Conservation (phyloP, 2,329 filamentous ascomycete genomes). For the Arachnomyces sp. region DNA sequence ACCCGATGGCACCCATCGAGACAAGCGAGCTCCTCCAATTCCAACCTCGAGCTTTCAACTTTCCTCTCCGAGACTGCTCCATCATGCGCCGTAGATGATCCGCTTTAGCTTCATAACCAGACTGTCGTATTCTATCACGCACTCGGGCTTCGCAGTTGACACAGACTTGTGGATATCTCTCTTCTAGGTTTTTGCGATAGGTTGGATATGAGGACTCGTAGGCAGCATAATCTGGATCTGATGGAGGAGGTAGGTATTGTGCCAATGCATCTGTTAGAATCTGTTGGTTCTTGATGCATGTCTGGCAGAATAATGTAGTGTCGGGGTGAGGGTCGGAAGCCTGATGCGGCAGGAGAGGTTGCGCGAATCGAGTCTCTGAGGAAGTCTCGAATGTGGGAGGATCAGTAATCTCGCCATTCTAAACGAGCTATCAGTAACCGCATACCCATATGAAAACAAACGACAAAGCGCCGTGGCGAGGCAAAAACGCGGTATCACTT, state of each 20-base stretch:
- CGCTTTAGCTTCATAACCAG: slow-evolving; percentile 75
- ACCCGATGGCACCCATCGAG: slow-evolving; percentile 33
- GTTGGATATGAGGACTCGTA: slow-evolving; percentile 61
- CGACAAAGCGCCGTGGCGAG: not conserved
- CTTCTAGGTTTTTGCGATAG: slow-evolving; percentile 66
- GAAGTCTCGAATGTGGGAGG: slow-evolving; percentile 59
- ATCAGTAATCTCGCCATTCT: slow-evolving; percentile 86
- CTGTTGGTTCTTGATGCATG: slow-evolving; percentile 82
- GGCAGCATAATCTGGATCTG: slow-evolving; percentile 59
- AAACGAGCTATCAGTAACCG: slow-evolving; percentile 12
- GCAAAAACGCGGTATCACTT: slow-evolving; percentile 17
- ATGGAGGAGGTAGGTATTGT: slow-evolving; percentile 62
- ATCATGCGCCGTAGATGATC: slow-evolving; percentile 69
- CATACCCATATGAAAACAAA: slow-evolving; percentile 1
- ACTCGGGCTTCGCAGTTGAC: slow-evolving; percentile 68
- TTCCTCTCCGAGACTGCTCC: slow-evolving; percentile 47
- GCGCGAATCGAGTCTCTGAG: slow-evolving; percentile 34
- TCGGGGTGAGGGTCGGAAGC: slow-evolving; percentile 33
- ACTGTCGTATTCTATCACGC: slow-evolving; percentile 57
- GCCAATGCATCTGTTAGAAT: slow-evolving; percentile 67
- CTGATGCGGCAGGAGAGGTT: slow-evolving; percentile 25
- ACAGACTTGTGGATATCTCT: slow-evolving; percentile 83
- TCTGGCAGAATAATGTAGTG: slow-evolving; percentile 56
- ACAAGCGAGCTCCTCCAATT: slow-evolving; percentile 39
- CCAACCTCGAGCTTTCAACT: slow-evolving; percentile 24